phyloP scores from a whole-genome alignment of 345 rosid species.

The Theobroma cacao region DNA sequence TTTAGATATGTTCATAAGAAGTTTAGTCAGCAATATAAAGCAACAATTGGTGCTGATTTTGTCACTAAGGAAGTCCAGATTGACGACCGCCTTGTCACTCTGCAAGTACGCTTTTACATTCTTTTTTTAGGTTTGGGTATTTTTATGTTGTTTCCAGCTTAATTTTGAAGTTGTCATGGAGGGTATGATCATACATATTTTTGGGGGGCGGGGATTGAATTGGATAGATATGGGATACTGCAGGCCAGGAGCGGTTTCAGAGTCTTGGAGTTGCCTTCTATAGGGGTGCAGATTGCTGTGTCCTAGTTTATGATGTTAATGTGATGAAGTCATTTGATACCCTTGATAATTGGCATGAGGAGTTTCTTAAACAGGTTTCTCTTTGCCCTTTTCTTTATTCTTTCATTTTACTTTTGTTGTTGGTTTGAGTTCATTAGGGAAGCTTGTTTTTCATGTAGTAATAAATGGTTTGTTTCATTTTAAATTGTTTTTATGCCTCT shows the following conservation, averaged over 20 bases:
- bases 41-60: conserved; percentile 98
- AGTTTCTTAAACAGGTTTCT: conserved; percentile 92
- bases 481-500: neutral
- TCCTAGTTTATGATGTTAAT: conserved; percentile 88
- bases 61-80: conserved; percentile 96
- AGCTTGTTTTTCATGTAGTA: neutral
- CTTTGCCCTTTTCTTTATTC: neutral
- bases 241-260: conserved; percentile 97
- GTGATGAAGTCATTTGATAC: conserved; percentile 84
- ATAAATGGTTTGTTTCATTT: neutral
- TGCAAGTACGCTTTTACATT: conserved; percentile 55
- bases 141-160: neutral
- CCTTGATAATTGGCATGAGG: conserved; percentile 95
- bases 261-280: conserved; percentile 97
- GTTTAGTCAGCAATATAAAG: conserved; percentile 96
- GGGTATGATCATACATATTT: neutral
- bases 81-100: conserved; percentile 88
- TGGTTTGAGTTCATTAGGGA: neutral
- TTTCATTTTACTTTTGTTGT: conserved; percentile 4
- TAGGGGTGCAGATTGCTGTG: conserved; percentile 97
- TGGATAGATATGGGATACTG: conserved; percentile 96
- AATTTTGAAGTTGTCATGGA: neutral
- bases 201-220: neutral
- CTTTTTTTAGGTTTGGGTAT: neutral
- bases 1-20: conserved; percentile 77